Base-by-base conservation (phyloP, 2,329 filamentous ascomycete species). In the Ambrosiella beaveri region DNA sequence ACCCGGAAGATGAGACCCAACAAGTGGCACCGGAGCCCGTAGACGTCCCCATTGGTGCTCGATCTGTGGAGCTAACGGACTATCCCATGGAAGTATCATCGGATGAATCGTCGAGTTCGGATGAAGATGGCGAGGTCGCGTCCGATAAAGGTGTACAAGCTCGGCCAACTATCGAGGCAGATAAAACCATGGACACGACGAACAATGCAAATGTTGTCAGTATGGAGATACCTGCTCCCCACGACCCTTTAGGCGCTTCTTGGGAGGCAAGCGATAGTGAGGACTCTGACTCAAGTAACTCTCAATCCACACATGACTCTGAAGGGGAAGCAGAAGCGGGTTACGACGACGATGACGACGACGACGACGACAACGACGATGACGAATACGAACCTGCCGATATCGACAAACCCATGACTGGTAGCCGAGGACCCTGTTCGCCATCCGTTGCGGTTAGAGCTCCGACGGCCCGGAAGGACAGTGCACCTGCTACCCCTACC, bases 81-180 rank as follows among this genome's bases (percentile, higher is more conserved):
- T n/a, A 54, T 27, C 52, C 52, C 13, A 54, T 54, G 52, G 52
- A 54, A 41, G 52, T 54, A 36, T 54, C 52, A 19, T 54, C 52
- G 13, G 39, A 53, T 27, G 27, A 27, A 38, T 55, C 35, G 15
- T 52, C 56, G 40, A 27, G 47, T 39, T 49, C 49, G 19, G 56
- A 57, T 17, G 44, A 56, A 45, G 56, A 58, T 36, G 47, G 53
- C 19, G 59, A 56, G 3, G 45, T 49, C n/a, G 45, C 36, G 8
- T 37, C 37, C 38, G 45, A 60, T 39, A 52, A 45, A 8, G 47
- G 27, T 37, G 9, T 19, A 2, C 15, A 51, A 47, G n/a, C 44
- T 17, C 44, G 7, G 19, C 9, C 19, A 3, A 47, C n/a, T n/a
- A 6, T 13, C n/a, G 19, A 35, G 8, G 8, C 19, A 51, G 47